These are phyloP conservation scores for Colletotrichum costaricense DNA, from an alignment of 2,329 filamentous ascomycete genomes.

Conservation along the genomic window DNA sequence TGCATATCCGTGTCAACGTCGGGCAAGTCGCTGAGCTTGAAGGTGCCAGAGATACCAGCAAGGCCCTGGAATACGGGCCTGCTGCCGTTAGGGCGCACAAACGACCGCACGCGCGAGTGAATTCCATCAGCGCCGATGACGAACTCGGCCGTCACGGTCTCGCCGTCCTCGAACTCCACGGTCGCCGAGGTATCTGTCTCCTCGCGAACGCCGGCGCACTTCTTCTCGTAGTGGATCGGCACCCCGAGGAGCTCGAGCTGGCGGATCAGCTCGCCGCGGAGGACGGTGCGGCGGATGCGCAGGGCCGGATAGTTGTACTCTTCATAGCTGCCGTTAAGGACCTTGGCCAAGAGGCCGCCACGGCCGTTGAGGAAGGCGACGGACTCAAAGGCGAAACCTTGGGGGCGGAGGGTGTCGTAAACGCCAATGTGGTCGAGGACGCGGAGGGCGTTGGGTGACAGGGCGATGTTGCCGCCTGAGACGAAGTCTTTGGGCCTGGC, in stretches of 20 bases:
- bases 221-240: conserved; percentile 57
- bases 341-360: conserved; percentile 48
- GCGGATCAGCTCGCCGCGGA: conserved; percentile 59
- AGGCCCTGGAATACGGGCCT: neutral
- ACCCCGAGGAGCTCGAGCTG: conserved; percentile 54
- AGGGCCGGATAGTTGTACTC: conserved; percentile 64
- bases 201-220: conserved; percentile 46
- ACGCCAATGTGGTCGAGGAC: conserved; percentile 62
- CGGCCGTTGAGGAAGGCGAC: conserved; percentile 56
- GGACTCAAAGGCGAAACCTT: conserved; percentile 61
- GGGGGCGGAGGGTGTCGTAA: conserved; percentile 55
- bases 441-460: conserved; percentile 68
- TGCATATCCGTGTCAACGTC: conserved; percentile 1
- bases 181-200: neutral
- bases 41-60: neutral
- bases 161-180: neutral
- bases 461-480: conserved; percentile 67
- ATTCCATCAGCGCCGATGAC: neutral
- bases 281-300: conserved; percentile 62
- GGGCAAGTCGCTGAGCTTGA: neutral
- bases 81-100: neutral
- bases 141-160: neutral
- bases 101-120: neutral
- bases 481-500: conserved; percentile 54
- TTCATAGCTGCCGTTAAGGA: conserved; percentile 58